A percentile compares a stretch with the other conserved stretches of the same genome.
phyloP scores from a whole-genome alignment of 345 rosid genomes.

The Aethionema arabicum region DNA sequence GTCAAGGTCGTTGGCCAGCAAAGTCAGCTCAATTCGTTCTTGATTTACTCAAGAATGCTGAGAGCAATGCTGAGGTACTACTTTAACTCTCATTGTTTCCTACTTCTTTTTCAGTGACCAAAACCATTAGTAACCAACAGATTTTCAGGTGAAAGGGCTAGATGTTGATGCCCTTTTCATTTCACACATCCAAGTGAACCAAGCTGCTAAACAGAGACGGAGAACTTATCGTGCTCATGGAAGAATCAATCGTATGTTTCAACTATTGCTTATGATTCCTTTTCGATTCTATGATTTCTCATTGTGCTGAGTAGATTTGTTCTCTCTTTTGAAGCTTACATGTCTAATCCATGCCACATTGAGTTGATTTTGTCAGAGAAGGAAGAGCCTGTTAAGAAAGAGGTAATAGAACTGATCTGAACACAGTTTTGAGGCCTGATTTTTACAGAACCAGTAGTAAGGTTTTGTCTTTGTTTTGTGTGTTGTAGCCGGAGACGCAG shows the following conservation, averaged over 20 bases:
- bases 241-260: conserved; percentile 67
- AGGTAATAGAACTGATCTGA: conserved; percentile 36
- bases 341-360: conserved; percentile 79
- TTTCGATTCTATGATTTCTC: background rate
- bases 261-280: background rate
- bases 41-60: conserved; percentile 65
- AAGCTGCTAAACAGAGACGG: conserved; percentile 75
- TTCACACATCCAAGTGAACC: conserved; percentile 80
- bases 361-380: conserved; percentile 64
- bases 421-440: no score
- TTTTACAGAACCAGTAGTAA: no score
- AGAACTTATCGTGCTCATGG: conserved; percentile 77
- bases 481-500: background rate
- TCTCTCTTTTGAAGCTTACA: conserved; percentile 49
- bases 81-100: no score
- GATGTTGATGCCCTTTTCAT: conserved; percentile 64
- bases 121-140: background rate
- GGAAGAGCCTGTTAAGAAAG: conserved; percentile 67
- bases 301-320: background rate
- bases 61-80: conserved; percentile 83
- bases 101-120: no score
- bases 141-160: conserved; percentile 64
- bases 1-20: conserved; percentile 80
- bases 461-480: background rate
- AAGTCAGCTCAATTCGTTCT: conserved; percentile 55